Evolutionary conservation across 345 rosid genomes (phyloP).

Genomic region (Populus deltoides): DNA sequence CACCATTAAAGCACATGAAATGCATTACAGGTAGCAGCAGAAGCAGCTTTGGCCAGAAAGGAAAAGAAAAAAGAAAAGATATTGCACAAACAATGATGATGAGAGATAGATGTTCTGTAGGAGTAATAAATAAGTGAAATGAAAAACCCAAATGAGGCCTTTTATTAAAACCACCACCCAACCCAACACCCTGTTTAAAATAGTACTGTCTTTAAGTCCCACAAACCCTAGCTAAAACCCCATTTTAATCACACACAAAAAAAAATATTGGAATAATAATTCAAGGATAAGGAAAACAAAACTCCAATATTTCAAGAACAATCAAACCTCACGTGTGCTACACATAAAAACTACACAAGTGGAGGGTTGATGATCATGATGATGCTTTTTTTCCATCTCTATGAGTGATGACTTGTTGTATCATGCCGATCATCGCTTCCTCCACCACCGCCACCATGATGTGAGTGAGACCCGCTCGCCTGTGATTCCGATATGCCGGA

Average conservation of each 20-base stretch:
- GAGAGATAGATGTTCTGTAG: conserved; percentile 15
- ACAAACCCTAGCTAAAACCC: conserved; percentile 35
- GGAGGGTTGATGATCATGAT: conserved; percentile 13
- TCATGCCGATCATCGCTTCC: conserved; percentile 63
- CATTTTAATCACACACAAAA: conserved; percentile 51
- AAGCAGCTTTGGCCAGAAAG: neutral
- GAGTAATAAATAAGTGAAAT: neutral
- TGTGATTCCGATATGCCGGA: conserved; percentile 55
- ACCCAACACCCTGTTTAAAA: conserved; percentile 28
- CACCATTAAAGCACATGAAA: neutral
- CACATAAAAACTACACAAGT: conserved; percentile 52
- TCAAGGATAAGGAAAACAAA: conserved; percentile 22
- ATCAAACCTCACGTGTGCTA: conserved; percentile 74
- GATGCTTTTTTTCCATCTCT: conserved; percentile 11
- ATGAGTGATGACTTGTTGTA: conserved; percentile 47
- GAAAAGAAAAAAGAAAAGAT: neutral
- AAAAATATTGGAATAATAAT: conserved; percentile 11
- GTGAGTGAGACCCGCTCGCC: conserved; percentile 74
- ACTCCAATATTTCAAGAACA: conserved; percentile 46
- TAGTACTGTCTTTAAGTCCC: conserved; percentile 12
- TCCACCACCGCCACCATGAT: conserved; percentile 35
- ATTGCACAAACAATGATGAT: conserved; percentile 30
- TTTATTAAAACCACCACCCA: conserved; percentile 30
- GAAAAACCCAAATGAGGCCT: conserved; percentile 16
- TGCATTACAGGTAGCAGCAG: conserved; percentile 2